phyloP scores from a whole-genome alignment of 2,329 filamentous ascomycete species.

The Xylariaceae sp. region DNA sequence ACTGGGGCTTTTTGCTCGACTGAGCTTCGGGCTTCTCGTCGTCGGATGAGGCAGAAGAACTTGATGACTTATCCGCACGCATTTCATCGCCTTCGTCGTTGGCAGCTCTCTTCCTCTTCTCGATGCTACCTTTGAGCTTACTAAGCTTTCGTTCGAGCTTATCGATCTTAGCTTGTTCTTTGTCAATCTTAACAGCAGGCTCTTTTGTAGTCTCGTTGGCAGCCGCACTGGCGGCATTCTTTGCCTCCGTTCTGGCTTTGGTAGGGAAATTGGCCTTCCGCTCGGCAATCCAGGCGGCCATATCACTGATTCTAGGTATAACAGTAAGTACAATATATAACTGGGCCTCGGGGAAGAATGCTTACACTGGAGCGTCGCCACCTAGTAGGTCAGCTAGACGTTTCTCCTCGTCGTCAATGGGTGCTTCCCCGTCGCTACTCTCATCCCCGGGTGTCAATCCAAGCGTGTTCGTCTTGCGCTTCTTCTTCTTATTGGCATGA shows the following conservation, averaged over 20 bases:
- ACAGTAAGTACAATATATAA: constrained; percentile 8
- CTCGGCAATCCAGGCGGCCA: constrained; percentile 77
- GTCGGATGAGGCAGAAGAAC: constrained; percentile 47
- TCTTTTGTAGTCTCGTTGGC: constrained; percentile 39
- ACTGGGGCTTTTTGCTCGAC: constrained; percentile 44
- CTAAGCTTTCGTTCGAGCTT: constrained; percentile 61
- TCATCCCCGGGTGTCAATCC: constrained; percentile 65
- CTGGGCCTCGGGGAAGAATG: constrained; percentile 9
- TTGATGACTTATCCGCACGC: constrained; percentile 41
- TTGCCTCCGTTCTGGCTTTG: constrained; percentile 62
- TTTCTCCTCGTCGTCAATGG: constrained; percentile 68
- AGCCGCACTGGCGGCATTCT: constrained; percentile 51
- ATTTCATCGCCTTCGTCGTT: constrained; percentile 65
- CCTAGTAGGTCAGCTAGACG: constrained; percentile 51
- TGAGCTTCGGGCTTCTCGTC: constrained; percentile 57
- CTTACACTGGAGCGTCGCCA: constrained; percentile 53
- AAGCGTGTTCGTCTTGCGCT: constrained; percentile 67
- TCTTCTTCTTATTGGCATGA: constrained; percentile 57
- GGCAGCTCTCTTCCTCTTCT: constrained; percentile 63
- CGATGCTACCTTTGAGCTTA: constrained; percentile 65
- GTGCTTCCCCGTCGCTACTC: constrained; percentile 56
- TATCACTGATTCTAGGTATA: constrained; percentile 55
- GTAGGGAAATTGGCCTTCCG: constrained; percentile 79
- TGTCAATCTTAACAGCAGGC: constrained; percentile 48
- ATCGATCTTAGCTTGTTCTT: constrained; percentile 43